phyloP scores from a whole-genome alignment of 192 early-diverging fungal species.

The Dissophora globulifera region DNA sequence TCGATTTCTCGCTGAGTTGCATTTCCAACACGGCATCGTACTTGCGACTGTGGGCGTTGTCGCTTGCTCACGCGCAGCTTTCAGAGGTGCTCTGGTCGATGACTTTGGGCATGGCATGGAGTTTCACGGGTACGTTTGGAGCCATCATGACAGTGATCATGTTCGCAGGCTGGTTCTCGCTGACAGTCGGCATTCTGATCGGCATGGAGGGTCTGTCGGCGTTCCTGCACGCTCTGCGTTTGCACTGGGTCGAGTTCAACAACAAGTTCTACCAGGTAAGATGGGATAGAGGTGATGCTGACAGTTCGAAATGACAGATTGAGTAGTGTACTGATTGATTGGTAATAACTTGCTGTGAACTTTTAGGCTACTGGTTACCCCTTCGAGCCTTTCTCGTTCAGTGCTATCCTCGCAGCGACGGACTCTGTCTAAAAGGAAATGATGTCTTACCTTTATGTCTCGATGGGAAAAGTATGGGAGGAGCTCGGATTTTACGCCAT shows the following conservation, averaged over 20 bases:
- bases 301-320: too few relatives aligned
- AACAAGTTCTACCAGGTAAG: constrained; percentile 90
- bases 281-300: too few relatives aligned
- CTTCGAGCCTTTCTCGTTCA: constrained; percentile 94
- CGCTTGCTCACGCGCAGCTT: constrained; percentile 97
- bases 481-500: too few relatives aligned
- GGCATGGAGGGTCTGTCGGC: constrained; percentile 96
- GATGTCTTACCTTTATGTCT: too few relatives aligned
- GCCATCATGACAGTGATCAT: constrained; percentile 80
- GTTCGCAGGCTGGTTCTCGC: constrained; percentile 90
- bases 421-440: constrained; percentile 16
- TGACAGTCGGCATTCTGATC: constrained; percentile 85
- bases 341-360: too few relatives aligned
- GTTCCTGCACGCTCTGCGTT: constrained; percentile 94
- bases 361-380: constrained; percentile 85
- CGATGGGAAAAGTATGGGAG: too few relatives aligned
- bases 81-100: constrained; percentile 98
- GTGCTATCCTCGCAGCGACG: constrained; percentile 46
- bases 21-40: constrained; percentile 99
- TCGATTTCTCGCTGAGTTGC: constrained; percentile 96
- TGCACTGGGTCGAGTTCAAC: constrained; percentile 99
- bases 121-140: constrained; percentile 61
- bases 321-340: too few relatives aligned
- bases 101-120: constrained; percentile 75
- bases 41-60: constrained; percentile 98